These are phyloP conservation scores for Diplocarpon rosae DNA, from an alignment of 2,329 filamentous ascomycete genomes.

Conservation along the genomic window DNA sequence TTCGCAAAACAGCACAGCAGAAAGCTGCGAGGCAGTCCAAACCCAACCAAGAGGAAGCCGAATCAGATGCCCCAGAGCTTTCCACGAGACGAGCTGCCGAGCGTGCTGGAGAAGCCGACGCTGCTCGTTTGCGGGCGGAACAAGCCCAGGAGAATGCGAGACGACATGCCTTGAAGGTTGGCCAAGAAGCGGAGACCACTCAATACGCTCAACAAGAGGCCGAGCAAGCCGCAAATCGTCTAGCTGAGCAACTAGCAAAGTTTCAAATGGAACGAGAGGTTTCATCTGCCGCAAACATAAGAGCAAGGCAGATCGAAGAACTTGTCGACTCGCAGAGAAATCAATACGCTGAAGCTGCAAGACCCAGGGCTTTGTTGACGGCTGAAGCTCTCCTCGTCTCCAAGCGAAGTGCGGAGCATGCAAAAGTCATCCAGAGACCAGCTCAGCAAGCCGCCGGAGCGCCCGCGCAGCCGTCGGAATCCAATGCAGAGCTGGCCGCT, in stretches of 20 bases:
- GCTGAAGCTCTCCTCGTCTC: neutral
- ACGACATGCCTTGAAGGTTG: neutral
- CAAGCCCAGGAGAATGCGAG: neutral
- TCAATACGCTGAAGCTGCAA: neutral
- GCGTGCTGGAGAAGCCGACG: neutral
- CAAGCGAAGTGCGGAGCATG: neutral
- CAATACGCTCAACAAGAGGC: slow-evolving; percentile 2
- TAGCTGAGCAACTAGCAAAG: neutral
- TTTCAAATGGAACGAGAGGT: neutral
- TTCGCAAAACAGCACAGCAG: neutral
- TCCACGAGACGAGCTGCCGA: neutral
- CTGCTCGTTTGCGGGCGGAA: neutral
- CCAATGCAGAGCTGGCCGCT: neutral
- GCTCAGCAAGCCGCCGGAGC: slow-evolving; percentile 2
- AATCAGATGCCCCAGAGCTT: neutral
- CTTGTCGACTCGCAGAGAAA: neutral
- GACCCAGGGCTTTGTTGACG: neutral
- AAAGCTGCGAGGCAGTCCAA: neutral
- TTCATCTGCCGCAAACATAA: neutral
- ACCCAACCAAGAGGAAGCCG: neutral
- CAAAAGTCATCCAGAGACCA: neutral
- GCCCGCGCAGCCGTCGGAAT: neutral
- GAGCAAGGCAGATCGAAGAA: neutral
- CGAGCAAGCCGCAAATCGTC: neutral
- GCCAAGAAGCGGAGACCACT: neutral